Base-by-base conservation (phyloP, 768 basidiomycete genomes). In the Galerina marginata region DNA sequence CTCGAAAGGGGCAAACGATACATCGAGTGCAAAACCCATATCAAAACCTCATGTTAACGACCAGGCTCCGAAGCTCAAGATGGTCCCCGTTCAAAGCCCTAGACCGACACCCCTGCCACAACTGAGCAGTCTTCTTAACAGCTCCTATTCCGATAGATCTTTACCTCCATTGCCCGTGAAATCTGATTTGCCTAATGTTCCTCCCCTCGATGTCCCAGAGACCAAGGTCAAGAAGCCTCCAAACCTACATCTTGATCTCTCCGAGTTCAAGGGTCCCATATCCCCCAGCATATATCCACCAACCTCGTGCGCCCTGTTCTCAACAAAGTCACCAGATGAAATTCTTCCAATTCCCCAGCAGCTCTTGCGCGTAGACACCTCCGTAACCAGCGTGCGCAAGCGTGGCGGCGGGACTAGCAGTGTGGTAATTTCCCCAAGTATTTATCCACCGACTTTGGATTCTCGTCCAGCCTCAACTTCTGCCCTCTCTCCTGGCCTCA, bases 151-250 rank as follows among this genome's bases (percentile, higher is more conserved):
- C 33, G 72, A 74, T 40, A 72, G 75, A 47, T 70, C 74, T 50
- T 58, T 75, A 4, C 72, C 77, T 56, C 69, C 76, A 43, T 63
- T 74, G 20, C 76, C 77, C 42, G 48, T 60, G 6, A 61, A 60
- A 45, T 39, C 65, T 40, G 64, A 69, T 44, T 45, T 69, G 15
- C 54, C 67, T 33, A 52, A 59, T 2, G 20, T 29, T n/a, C 23
- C 26, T 20, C 50, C 55, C 51, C 9, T 53, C n/a, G 38, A 37
- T 14, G n/a, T 60, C 11, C 55, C 56, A 49, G 53, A 23, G 12
- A 54, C 40, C 37, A 58, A 45, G 40, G 47, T 38, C 29, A 52
- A 51, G 46, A 67, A 67, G 20, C 45, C 40, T n/a, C 58, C 63
- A 33, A 62, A 54, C 23, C 64, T 67, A 2, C 60, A 65, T 48